phyloP scores from a whole-genome alignment of 768 basidiomycete species.

The Podaxis sp. region DNA sequence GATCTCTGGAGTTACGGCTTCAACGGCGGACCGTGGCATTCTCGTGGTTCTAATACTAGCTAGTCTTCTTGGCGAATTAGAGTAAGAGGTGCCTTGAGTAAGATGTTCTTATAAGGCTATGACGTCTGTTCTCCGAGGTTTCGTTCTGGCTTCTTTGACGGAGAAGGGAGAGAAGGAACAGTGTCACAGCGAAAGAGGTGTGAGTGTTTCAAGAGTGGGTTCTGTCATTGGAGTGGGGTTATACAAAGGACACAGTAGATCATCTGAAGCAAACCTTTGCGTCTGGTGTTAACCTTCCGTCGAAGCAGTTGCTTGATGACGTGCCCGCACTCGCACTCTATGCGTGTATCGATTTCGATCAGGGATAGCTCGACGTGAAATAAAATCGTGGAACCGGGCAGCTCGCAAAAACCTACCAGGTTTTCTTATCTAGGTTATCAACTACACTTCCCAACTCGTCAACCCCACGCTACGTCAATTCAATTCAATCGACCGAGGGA shows the following conservation, averaged over 20 bases:
- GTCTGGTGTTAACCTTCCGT: background rate
- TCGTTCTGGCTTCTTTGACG: background rate
- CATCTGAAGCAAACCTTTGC: background rate
- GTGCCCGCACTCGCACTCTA: background rate
- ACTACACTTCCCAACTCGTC: background rate
- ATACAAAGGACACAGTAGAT: background rate
- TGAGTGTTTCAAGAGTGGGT: background rate
- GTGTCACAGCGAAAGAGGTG: background rate
- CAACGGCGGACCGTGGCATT: conserved; percentile 5
- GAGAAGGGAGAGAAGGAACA: background rate
- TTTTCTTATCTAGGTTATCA: conserved; percentile 2
- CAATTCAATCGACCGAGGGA: background rate
- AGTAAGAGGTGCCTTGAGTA: background rate
- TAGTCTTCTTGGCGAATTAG: background rate
- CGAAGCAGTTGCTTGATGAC: conserved; percentile 1
- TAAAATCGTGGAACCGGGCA: background rate
- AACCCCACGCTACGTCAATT: background rate
- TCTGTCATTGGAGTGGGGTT: background rate
- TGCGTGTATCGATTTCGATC: conserved; percentile 1
- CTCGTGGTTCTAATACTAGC: conserved; percentile 4
- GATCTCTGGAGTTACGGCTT: background rate
- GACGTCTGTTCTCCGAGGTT: conserved; percentile 4
- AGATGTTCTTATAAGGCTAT: background rate
- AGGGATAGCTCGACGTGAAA: background rate
- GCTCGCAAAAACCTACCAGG: background rate